A percentile compares a stretch with the other conserved stretches of the same genome.
phyloP scores from a whole-genome alignment of 257 asterid species.

The Penstemon barbatus region DNA sequence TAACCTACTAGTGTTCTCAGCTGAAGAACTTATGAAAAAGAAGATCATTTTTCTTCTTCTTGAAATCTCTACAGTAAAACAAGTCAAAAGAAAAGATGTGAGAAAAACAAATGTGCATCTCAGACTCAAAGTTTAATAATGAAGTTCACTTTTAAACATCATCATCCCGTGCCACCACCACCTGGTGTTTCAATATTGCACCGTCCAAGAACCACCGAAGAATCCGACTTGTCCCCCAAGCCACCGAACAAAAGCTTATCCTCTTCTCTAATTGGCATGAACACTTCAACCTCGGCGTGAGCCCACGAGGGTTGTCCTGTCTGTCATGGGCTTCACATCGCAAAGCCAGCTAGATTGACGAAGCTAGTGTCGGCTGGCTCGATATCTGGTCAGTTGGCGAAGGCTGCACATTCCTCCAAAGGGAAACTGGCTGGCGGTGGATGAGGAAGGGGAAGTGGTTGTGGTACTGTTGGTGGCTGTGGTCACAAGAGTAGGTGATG shows the following conservation, averaged over 20 bases:
- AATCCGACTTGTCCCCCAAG: conserved; percentile 80
- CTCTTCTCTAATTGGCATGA: conserved; percentile 66
- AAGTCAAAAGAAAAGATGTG: too few species aligned
- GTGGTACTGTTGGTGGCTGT: conserved; percentile 26
- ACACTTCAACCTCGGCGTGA: conserved; percentile 43
- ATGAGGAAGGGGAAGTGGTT: not conserved
- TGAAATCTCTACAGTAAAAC: too few species aligned
- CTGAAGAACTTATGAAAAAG: too few species aligned
- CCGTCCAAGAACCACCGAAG: conserved; percentile 47
- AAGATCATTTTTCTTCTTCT: too few species aligned
- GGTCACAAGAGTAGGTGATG: conserved; percentile 24
- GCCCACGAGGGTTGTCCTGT: conserved; percentile 52
- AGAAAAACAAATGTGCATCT: too few species aligned
- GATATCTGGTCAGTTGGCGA: conserved; percentile 40
- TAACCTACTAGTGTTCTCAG: too few species aligned
- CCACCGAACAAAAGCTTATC: conserved; percentile 70
- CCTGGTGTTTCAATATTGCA: too few species aligned
- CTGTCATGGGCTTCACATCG: conserved; percentile 52
- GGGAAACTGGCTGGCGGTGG: conserved; percentile 19
- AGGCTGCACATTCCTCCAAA: conserved; percentile 41
- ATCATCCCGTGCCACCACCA: too few species aligned
- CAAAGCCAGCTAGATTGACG: conserved; percentile 59
- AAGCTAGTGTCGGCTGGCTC: conserved; percentile 45
- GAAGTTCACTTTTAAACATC: too few species aligned
- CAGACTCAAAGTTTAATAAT: too few species aligned